Base-by-base conservation (phyloP, 2,329 filamentous ascomycete genomes). In the Myriosclerotinia curreyana region DNA sequence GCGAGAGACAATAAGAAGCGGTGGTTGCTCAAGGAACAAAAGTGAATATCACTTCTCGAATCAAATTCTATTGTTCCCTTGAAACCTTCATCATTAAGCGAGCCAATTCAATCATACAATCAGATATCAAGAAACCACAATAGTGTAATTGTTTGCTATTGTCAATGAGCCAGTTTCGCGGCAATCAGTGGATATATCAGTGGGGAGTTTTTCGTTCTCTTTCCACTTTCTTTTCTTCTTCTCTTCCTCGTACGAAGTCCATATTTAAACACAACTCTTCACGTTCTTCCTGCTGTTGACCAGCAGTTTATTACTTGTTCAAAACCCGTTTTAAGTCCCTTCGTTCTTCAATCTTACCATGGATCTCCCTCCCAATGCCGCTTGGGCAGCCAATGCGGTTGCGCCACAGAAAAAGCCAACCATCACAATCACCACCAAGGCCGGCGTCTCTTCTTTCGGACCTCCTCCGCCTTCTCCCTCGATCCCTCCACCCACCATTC, bases 321-420 rank as follows among this genome's bases (percentile, higher is more conserved):
- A 6, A 58, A 22, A 20, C 14, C 7, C 8, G 7, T n/a, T 36
- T 34, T 2, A 34, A 58, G 4, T 12, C n/a, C 28, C 38, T 20
- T 36, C 4, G 8, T 5, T 42, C 38, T 31, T 5, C 12, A 6
- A 42, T 58, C 12, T 58, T 14, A 48, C 20, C 8, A 46, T 46
- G 40, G 28, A 58, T 22, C 9, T 22, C 1, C 25, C 40, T 36
- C 42, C 40, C 5, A 36, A 48, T 4, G 6, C 54, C 22, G 54
- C 54, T 14, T 56, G 54, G 54, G 54, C 40, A 56, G 15, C 25
- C 11, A 44, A 56, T 15, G 25, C 40, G 20, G 15, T 58, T 20
- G 20, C 25, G 15, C 20, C 54, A 42, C 12, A 2, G 44, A 48
- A 58, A 28, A 48, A 58, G 8, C 6, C 20, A 17, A 34, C 54